These are phyloP conservation scores for Fereydounia khargensis DNA, from an alignment of 1,284 basidiomycete genomes.

Conservation along the genomic window DNA sequence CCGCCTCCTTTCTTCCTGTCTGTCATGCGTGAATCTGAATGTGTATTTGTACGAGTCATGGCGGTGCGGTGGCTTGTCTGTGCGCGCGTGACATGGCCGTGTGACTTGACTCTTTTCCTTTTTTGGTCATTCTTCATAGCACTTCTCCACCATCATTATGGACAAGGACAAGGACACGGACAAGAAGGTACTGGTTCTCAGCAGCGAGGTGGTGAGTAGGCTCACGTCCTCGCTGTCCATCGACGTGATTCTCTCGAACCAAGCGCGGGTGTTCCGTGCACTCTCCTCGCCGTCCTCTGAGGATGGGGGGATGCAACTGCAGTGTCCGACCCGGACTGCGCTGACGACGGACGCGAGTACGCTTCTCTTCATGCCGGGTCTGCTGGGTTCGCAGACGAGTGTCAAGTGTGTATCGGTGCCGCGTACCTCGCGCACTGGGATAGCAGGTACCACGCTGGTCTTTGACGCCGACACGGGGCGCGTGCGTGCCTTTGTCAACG, in stretches of 20 bases:
- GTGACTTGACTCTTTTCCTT: too few relatives aligned
- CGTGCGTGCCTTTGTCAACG: constrained; percentile 72
- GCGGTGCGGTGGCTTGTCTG: too few relatives aligned
- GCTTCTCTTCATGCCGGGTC: constrained; percentile 68
- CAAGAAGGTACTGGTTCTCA: neutral
- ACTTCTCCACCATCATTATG: too few relatives aligned
- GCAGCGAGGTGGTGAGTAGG: neutral
- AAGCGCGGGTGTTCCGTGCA: neutral
- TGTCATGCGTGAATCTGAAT: too few relatives aligned
- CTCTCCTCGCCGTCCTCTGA: neutral
- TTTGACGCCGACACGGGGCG: constrained; percentile 70
- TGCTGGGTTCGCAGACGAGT: constrained; percentile 61
- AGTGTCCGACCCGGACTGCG: neutral
- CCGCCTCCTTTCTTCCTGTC: too few relatives aligned
- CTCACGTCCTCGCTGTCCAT: neutral
- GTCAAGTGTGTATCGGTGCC: constrained; percentile 75
- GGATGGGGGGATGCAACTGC: neutral
- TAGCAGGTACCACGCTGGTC: constrained; percentile 74
- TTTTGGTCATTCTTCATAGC: too few relatives aligned
- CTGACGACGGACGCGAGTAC: neutral
- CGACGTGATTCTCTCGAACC: neutral
- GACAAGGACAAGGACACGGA: too few relatives aligned
- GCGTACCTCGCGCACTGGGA: constrained; percentile 60
- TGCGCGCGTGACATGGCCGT: too few relatives aligned
- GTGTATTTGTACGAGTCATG: too few relatives aligned